phyloP scores from a whole-genome alignment of 495 filamentous ascomycete genomes.

The Aspergillus incahuasiensis region DNA sequence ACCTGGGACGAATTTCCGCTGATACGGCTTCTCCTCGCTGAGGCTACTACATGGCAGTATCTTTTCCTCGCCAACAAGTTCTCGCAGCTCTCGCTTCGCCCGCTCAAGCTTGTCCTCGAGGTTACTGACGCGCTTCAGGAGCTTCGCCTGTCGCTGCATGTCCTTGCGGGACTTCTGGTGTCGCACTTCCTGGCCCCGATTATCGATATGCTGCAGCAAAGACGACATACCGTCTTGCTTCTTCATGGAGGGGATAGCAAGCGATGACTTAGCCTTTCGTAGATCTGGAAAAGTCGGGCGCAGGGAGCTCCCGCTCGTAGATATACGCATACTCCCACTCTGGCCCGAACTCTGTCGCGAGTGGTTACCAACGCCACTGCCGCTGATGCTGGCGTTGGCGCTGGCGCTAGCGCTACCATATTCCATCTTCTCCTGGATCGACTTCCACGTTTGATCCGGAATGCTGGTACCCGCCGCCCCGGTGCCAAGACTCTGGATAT shows the following conservation, averaged over 20 bases:
- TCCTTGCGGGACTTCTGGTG: slow-evolving; percentile 57
- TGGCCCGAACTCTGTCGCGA: slow-evolving; percentile 23
- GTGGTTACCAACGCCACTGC: slow-evolving; percentile 13
- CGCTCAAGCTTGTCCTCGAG: slow-evolving; percentile 57
- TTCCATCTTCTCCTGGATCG: slow-evolving; percentile 35
- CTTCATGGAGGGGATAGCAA: slow-evolving; percentile 31
- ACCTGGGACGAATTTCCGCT: slow-evolving; percentile 49
- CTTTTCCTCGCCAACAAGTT: slow-evolving; percentile 41
- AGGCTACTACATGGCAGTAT: slow-evolving; percentile 18
- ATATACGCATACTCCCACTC: slow-evolving; percentile 2
- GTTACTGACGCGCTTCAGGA: slow-evolving; percentile 61
- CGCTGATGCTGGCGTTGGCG: no score
- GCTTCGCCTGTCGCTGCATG: slow-evolving; percentile 55
- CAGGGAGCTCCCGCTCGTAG: slow-evolving; percentile 22
- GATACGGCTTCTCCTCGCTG: slow-evolving; percentile 37
- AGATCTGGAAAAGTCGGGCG: slow-evolving; percentile 39
- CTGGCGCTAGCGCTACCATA: slow-evolving; percentile 13
- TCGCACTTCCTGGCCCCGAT: slow-evolving; percentile 29
- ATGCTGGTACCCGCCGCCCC: slow-evolving; percentile 17
- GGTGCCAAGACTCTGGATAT: slow-evolving; percentile 20
- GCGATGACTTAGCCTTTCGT: slow-evolving; percentile 28
- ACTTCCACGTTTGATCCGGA: slow-evolving; percentile 39
- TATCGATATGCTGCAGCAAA: slow-evolving; percentile 28
- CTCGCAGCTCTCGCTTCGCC: slow-evolving; percentile 55
- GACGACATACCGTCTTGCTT: slow-evolving; percentile 16